Conservation (phyloP, 805 yeast species). For the Nakazawaea ernobii region DNA sequence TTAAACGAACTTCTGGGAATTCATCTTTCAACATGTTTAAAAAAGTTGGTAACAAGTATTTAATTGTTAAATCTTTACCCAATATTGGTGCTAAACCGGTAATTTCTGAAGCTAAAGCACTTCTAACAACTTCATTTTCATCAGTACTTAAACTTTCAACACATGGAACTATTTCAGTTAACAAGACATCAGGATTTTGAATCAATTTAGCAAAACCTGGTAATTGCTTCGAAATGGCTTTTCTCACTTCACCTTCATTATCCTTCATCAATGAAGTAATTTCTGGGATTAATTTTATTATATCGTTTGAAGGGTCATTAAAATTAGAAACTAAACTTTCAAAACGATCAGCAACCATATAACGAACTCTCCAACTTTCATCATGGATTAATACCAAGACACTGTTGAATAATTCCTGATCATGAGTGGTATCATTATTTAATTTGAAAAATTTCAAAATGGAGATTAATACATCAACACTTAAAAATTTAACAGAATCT, state of each 20-base stretch:
- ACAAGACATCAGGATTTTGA: slow-evolving; percentile 35
- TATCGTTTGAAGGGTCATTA: slow-evolving; percentile 47
- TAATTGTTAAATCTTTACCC: slow-evolving; percentile 79
- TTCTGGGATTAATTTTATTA: slow-evolving; percentile 56
- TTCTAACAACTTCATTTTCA: slow-evolving; percentile 88
- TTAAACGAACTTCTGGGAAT: slow-evolving; percentile 91
- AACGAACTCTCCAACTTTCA: slow-evolving; percentile 97
- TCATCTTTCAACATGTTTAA: slow-evolving; percentile 94
- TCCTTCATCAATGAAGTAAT: slow-evolving; percentile 79
- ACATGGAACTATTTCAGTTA: slow-evolving; percentile 72
- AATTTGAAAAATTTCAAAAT: slow-evolving; percentile 65
- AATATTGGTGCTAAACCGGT: slow-evolving; percentile 82
- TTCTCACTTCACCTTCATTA: slow-evolving; percentile 94
- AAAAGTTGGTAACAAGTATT: slow-evolving; percentile 79
- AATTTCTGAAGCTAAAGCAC: slow-evolving; percentile 84
- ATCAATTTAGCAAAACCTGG: slow-evolving; percentile 65
- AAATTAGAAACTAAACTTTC: slow-evolving; percentile 66
- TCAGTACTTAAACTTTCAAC: slow-evolving; percentile 83
- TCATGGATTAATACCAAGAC: slow-evolving; percentile 73
- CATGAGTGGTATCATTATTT: slow-evolving; percentile 51
- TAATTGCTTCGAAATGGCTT: slow-evolving; percentile 87
- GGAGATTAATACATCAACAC: slow-evolving; percentile 83
- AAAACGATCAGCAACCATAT: slow-evolving; percentile 95
- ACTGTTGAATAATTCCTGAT: slow-evolving; percentile 55
- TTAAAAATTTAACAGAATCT: slow-evolving; percentile 88